Base-by-base conservation (phyloP, 2,329 filamentous ascomycete species). In the Ophiognomonia clavigignenti-juglandacearum region DNA sequence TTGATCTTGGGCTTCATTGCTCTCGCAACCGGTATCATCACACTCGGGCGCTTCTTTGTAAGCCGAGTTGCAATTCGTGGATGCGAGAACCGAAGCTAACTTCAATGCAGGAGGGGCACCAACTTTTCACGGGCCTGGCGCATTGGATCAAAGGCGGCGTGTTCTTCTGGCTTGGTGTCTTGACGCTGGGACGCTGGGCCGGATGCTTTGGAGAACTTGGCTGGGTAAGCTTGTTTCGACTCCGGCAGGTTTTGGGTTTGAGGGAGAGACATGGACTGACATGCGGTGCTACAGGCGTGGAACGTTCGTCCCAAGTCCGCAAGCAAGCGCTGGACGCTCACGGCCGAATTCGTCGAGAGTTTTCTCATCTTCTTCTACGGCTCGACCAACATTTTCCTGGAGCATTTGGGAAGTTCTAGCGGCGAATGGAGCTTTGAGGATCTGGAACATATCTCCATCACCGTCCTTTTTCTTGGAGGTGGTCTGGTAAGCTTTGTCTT, bases 141-240 rank as follows among this genome's bases (percentile, higher is more conserved):
- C 92, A 97, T 62, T 96, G 88, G 71, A 83, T 96, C 64, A 97
- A 97, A 64, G 92, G 92, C 38, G 88, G 88, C 4, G 86, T 97
- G 45, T 97, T 97, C 72, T 89, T 96, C 69, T 93, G 88, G 83
- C 88, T 95, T 53, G 92, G 92, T 8, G 68, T 96, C 18, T 69
- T 96, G 51, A 95, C 88, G 0, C 74, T 97, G 4, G 90, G 89
- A 24, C 84, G 92, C 47, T 96, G 89, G 86, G 82, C 90, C 60
- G 92, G 92, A 22, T 87, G 86, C 63, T 97, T 95, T 63, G 83
- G 86, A 48, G 88, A 96, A 51, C 77, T 92, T 47, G 92, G 92
- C 55, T 97, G 92, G 92, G 75, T 77, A 56, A 61, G 70, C 65
- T 39, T 36, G 65, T 39, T 35, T 3, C 4, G 29, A 27, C 22